phyloP scores from a whole-genome alignment of 2,329 filamentous ascomycete species.

The Setomelanomma holmii region DNA sequence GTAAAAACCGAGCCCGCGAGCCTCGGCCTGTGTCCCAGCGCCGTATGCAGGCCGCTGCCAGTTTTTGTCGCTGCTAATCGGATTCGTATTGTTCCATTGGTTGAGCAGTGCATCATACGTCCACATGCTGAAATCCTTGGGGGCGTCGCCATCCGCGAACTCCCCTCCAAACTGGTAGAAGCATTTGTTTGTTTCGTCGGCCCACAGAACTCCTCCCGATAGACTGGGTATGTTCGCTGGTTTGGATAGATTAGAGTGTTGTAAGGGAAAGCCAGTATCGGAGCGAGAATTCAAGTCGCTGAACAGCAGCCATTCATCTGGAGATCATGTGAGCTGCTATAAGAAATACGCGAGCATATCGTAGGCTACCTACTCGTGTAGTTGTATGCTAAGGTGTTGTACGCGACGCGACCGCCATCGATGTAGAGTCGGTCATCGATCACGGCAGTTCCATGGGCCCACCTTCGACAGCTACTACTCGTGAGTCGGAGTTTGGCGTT shows the following conservation, averaged over 20 bases:
- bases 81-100: conserved; percentile 60
- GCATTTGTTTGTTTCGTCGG: conserved; percentile 67
- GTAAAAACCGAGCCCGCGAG: conserved; percentile 65
- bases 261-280: conserved; percentile 56
- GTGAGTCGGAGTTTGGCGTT: not conserved
- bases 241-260: conserved; percentile 66
- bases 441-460: conserved; percentile 66
- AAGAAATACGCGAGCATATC: not conserved
- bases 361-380: conserved; percentile 61
- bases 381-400: conserved; percentile 45
- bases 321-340: not conserved
- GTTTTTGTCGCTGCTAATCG: conserved; percentile 40
- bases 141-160: conserved; percentile 48
- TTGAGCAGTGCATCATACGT: conserved; percentile 65
- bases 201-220: conserved; percentile 62
- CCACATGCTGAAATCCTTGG: conserved; percentile 60
- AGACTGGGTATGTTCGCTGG: conserved; percentile 63
- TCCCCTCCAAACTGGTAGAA: conserved; percentile 70
- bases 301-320: conserved; percentile 64
- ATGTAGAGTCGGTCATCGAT: conserved; percentile 68
- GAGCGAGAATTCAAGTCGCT: conserved; percentile 60
- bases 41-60: conserved; percentile 63
- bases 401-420: conserved; percentile 55
- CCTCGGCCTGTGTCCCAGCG: conserved; percentile 62
- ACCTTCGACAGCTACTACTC: conserved; percentile 45